These are phyloP conservation scores for Gossypium davidsonii DNA, from an alignment of 441 rosid genomes.

Conservation along the genomic window DNA sequence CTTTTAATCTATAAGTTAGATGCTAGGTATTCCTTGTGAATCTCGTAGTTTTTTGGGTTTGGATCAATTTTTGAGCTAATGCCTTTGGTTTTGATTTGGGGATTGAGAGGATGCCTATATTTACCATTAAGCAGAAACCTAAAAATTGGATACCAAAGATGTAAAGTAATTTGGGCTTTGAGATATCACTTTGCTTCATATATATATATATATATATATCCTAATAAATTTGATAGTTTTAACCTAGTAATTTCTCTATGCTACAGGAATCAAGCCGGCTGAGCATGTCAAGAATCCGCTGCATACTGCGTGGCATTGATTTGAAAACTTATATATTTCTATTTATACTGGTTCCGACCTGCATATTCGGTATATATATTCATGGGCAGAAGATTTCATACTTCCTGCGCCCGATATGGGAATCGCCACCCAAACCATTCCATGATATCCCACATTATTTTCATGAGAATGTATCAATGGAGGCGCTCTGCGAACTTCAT, in stretches of 20 bases:
- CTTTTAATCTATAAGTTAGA: background rate
- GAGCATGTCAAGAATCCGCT: slow-evolving; percentile 68
- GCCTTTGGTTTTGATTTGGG: slow-evolving; percentile 3
- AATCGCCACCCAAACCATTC: slow-evolving; percentile 79
- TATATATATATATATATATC: background rate
- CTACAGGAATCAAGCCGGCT: slow-evolving; percentile 61
- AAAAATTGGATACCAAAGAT: background rate
- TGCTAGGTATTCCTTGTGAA: background rate
- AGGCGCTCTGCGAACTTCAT: slow-evolving; percentile 77
- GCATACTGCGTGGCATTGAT: slow-evolving; percentile 70
- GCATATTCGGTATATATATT: slow-evolving; percentile 59
- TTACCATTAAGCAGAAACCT: background rate
- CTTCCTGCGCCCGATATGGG: slow-evolving; percentile 80
- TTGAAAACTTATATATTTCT: slow-evolving; percentile 52
- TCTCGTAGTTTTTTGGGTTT: background rate
- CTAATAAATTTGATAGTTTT: background rate
- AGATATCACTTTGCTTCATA: background rate
- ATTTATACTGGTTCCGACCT: slow-evolving; percentile 60
- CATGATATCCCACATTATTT: slow-evolving; percentile 81
- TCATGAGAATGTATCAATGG: slow-evolving; percentile 68
- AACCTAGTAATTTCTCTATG: slow-evolving; percentile 2
- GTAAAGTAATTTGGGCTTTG: background rate
- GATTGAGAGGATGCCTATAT: background rate
- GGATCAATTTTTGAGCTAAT: background rate
- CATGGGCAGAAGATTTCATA: slow-evolving; percentile 89